Evolutionary conservation across 179 eudicot species (phyloP).

Genomic region (Pouteria campechiana): DNA sequence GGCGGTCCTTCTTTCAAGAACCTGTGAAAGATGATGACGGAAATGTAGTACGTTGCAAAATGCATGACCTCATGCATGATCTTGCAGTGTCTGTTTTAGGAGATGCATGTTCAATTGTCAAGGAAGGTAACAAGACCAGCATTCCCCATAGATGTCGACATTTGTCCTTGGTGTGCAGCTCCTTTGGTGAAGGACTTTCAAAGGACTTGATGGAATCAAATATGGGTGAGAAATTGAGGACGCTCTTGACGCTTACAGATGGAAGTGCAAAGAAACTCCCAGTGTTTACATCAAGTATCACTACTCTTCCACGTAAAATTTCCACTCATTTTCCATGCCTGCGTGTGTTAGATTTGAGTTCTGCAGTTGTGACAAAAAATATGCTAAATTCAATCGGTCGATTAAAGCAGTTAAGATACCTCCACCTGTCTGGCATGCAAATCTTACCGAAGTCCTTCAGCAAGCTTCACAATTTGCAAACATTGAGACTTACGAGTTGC

Average conservation of each 20-base stretch:
- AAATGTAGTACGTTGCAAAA: background rate
- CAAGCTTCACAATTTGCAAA: constrained; percentile 13
- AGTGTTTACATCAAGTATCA: background rate
- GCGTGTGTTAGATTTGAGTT: background rate
- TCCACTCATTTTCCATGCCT: background rate
- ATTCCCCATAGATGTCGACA: background rate
- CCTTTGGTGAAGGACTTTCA: too few species aligned
- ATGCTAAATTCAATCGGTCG: background rate
- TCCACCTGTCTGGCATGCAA: background rate
- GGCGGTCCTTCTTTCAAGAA: background rate
- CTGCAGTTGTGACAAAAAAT: background rate
- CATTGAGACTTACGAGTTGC: constrained; percentile 3
- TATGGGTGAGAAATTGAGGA: background rate
- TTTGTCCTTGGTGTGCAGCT: background rate
- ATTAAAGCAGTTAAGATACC: background rate
- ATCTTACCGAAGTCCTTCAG: constrained; percentile 14
- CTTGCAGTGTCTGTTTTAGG: constrained; percentile 3
- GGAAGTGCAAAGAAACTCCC: too few species aligned
- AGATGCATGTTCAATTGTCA: constrained; percentile 10
- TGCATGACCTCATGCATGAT: constrained; percentile 3
- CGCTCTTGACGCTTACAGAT: too few species aligned
- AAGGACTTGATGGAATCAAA: background rate
- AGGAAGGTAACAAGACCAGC: background rate
- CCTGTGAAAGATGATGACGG: background rate
- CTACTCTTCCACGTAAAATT: background rate